Base-by-base conservation (phyloP, 2,329 filamentous ascomycete species). In the Lachnellula occidentalis region DNA sequence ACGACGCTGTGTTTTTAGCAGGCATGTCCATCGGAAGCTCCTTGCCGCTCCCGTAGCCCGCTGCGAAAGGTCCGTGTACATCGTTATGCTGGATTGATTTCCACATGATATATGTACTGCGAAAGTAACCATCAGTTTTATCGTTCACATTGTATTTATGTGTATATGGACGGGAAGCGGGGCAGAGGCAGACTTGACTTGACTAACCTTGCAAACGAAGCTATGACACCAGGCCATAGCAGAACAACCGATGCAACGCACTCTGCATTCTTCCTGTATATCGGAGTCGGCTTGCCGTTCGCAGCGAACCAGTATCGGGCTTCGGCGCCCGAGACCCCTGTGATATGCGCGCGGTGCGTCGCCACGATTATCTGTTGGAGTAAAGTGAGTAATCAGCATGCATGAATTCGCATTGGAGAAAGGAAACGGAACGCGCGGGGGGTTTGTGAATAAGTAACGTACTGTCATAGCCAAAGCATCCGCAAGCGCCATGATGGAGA, bases 181-280 rank as follows among this genome's bases (percentile, higher is more conserved):
- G n/a, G n/a, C n/a, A n/a, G n/a, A n/a, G n/a, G n/a, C n/a, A n/a
- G n/a, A 17, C 2, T 11, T 31, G 34, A 31, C 6, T 15, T 15
- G 34, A 61, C 66, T 54, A 58, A 76, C 74, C 74, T 76, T 5
- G 72, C 72, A 53, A 78, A 70, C 0, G 78, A 77, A 15, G 70
- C 72, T 1, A 79, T 54, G 62, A 74, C 73, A 0, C 79, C 80
- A 0, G 74, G 68, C 79, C 80, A 83, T 15, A 77, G 61, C 21
- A 82, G 75, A 0, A 81, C 76, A 3, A 76, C 73, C 39, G 75
- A 75, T 1, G 77, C 76, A 51, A 82, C 64, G 8, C 74, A 76
- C 9, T 77, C 69, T 1, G 72, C 72, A 54, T 81, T 81, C 17
- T 76, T 65, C 19, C 73, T 67, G 60, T 82, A 82, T 36, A 64